Percentiles rank a stretch among this genome's conserved stretches.
These are phyloP conservation scores for Dictyostelium capitatum DNA, from an alignment of 78 protist species.

Conservation along the genomic window DNA sequence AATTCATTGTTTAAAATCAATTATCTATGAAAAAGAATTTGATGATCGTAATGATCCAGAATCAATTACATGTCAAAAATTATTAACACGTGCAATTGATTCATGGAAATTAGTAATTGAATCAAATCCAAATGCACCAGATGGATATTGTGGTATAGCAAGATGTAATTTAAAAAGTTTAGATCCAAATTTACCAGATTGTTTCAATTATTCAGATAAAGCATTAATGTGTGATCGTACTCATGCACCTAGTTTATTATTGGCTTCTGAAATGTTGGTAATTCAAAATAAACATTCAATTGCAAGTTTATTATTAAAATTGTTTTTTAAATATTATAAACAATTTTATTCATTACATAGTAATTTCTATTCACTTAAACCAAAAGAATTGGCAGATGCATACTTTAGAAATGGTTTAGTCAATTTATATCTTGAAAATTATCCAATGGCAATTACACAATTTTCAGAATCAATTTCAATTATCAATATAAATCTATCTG, in stretches of 20 bases:
- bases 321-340: conserved; percentile 30
- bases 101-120: conserved; percentile 54
- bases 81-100: neutral
- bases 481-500: neutral
- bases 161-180: conserved; percentile 20
- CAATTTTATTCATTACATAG: conserved; percentile 25
- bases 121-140: conserved; percentile 15
- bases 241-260: conserved; percentile 34
- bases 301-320: neutral
- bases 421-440: neutral
- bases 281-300: conserved; percentile 10
- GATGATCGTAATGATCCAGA: neutral
- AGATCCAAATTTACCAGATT: neutral
- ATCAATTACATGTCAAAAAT: neutral
- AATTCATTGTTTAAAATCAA: neutral
- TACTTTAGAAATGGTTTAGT: conserved; percentile 36
- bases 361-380: neutral
- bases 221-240: conserved; percentile 18
- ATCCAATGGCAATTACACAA: neutral
- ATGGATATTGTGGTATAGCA: conserved; percentile 56
- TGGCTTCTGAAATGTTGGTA: conserved; percentile 46
- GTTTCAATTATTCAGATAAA: conserved; percentile 13
- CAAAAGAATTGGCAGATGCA: conserved; percentile 27
- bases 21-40: conserved; percentile 26
- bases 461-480: neutral